These are phyloP conservation scores for Xylariaceae sp. DNA, from an alignment of 2,329 filamentous ascomycete genomes.

Conservation along the genomic window DNA sequence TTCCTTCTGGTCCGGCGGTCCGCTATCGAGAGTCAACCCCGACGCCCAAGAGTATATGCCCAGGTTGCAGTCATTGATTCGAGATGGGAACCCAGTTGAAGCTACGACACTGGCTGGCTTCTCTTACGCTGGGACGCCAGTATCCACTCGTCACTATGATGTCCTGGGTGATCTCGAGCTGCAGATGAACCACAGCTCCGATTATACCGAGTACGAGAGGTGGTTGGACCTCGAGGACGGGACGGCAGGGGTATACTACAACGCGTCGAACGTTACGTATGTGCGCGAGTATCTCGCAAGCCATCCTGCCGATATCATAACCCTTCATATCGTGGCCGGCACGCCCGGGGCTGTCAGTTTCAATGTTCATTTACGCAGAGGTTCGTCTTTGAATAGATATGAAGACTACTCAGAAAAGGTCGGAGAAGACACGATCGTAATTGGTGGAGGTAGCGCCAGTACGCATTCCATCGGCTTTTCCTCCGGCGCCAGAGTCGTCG, in stretches of 20 bases:
- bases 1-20: conserved; percentile 1
- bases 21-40: conserved; percentile 1
- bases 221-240: conserved; percentile 1
- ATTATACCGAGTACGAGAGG: neutral
- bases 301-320: conserved; percentile 36
- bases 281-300: conserved; percentile 38
- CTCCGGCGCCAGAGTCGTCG: conserved; percentile 10
- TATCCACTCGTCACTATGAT: conserved; percentile 4
- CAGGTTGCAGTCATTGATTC: neutral
- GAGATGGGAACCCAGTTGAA: neutral
- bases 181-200: conserved; percentile 1
- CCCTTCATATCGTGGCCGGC: conserved; percentile 20
- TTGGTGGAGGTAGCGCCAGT: conserved; percentile 18
- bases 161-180: conserved; percentile 1
- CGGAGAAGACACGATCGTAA: conserved; percentile 20
- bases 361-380: conserved; percentile 17
- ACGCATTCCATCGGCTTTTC: conserved; percentile 20
- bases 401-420: conserved; percentile 8
- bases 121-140: neutral
- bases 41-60: conserved; percentile 1
- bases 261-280: neutral
- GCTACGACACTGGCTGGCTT: neutral
- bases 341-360: conserved; percentile 16
- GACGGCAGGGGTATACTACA: conserved; percentile 2
- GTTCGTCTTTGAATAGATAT: conserved; percentile 1